Base-by-base conservation (phyloP, 2,329 filamentous ascomycete species). In the Phaeosphaeriaceae sp. region DNA sequence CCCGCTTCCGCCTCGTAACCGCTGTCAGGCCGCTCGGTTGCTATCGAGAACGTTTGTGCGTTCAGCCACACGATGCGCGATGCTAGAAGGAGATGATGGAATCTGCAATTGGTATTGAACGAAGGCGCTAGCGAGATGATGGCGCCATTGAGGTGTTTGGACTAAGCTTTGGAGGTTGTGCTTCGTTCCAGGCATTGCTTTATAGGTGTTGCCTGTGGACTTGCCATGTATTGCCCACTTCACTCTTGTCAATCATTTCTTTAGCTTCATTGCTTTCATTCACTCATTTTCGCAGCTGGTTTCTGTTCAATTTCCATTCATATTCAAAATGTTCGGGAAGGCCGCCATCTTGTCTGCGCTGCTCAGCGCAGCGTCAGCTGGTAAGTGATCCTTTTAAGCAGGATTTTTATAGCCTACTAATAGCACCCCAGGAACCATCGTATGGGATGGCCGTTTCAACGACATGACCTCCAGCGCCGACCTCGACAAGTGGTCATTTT, bases 361-460 rank as follows among this genome's bases (percentile, higher is more conserved):
- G 45, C 60, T 69, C 51, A 73, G 73, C 62, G 68, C 69, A 42
- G 74, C 68, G 27, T 76, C 71, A 61, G 72, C 70, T 53, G 72
- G 71, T 72, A 64, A 41, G 62, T 58, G 3, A 20, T 9, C 5
- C 40, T 3, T 11, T 1, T 4, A 17, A 1, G 0, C 7, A 25
- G 31, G 6, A 36, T 7, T 13, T 36, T 36, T 13, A 36, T 11
- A 15, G 25, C 25, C 25, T 19, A 19, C 54, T 53, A 5, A 60
- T 46, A 31, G 20, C 13, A 46, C 3, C 3, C 68, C 71, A 65
- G 81, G 80, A 53, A 81, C 80, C 2, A 80, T 86, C 46, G 72
- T 88, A 13, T 90, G 88, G 88, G 87, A 89, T 73, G 88, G 88
- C 40, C 84, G 87, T 46, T 87, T 89, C 80, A 89, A 89, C 75